Conservation (phyloP, 1,139 yeast genomes). For the Yamadazyma pseudoaaseri region DNA sequence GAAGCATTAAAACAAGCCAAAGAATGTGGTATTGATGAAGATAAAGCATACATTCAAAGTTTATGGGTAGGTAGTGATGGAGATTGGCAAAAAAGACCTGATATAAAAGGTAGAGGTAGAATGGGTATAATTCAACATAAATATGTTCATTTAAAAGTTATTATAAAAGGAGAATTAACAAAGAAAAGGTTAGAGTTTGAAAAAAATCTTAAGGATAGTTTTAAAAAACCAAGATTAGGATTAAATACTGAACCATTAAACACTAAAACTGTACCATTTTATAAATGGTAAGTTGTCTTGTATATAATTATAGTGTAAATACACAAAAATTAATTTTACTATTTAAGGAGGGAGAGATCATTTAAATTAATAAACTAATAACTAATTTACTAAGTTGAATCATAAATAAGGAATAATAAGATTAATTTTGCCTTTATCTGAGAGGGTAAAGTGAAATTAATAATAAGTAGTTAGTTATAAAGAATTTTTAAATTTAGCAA, state of each 20-base stretch:
- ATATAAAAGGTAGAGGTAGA: conserved; percentile 89
- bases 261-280: conserved; percentile 41
- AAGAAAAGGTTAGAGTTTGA: conserved; percentile 62
- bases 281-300: conserved; percentile 35
- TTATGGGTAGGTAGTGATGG: conserved; percentile 96
- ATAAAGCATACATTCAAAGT: conserved; percentile 69
- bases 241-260: conserved; percentile 48
- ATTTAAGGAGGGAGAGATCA: conserved; percentile 6
- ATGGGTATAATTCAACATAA: conserved; percentile 75
- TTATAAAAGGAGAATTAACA: conserved; percentile 67
- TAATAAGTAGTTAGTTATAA: too few species aligned
- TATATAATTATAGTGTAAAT: conserved; percentile 5
- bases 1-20: conserved; percentile 72
- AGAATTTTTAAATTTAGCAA: too few species aligned
- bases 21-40: conserved; percentile 55
- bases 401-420: too few species aligned
- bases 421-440: too few species aligned
- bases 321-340: conserved; percentile 4
- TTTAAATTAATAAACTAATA: conserved; percentile 2
- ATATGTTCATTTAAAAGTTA: conserved; percentile 76
- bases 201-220: conserved; percentile 38
- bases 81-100: conserved; percentile 65
- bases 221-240: conserved; percentile 45
- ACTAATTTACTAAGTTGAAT: too few species aligned
- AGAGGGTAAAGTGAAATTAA: too few species aligned